Base-by-base conservation (phyloP, 2,329 filamentous ascomycete genomes). In the Beauveria medogensis region DNA sequence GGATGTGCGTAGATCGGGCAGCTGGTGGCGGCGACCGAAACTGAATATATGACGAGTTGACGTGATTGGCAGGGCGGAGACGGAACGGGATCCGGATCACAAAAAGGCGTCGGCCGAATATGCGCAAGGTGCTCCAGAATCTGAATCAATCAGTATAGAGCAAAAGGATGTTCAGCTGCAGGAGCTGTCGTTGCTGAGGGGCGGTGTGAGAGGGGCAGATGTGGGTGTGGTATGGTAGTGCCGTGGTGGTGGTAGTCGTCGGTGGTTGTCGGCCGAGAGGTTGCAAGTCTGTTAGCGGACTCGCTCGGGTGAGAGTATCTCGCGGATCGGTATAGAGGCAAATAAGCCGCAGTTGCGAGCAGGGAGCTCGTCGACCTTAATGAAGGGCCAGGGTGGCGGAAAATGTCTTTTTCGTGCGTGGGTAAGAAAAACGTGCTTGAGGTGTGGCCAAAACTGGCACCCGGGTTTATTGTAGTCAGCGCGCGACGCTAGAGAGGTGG, bases 401-500 rank as follows among this genome's bases (percentile, higher is more conserved):
- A 8, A 20, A 40, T n/a, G 14, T 44, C 10, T 50, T 18, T 37
- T 56, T 44, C 37, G 56, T 59, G 56, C 47, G 56, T 59, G 48
- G 56, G 40, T 59, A 41, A 52, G 56, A 46, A 59, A 59, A 57
- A 37, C 30, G 55, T 57, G 37, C 47, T 59, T 22, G 26, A 37
- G 34, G 12, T 5, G 34, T 48, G 56, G 56, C 48, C 56, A 59
- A 52, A 52, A 47, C 48, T 37, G 48, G 56, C 37, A 44, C 56
- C 56, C 34, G 10, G 24, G 48, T 22, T n/a, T 24, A 26, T 24
- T 52, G 40, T 30, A 28, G 47, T 59, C 56, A 59, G 56, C 56
- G 56, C 56, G 48, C 44, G 56, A 46, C 56, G 56, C 56, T 59
- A 59, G 24, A 24, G 40, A 52, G 44, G 56, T 59, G 56, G 56